These are phyloP conservation scores for Aegilops umbellulata DNA, from an alignment of 176 grass and related monocot genomes.

Conservation along the genomic window DNA sequence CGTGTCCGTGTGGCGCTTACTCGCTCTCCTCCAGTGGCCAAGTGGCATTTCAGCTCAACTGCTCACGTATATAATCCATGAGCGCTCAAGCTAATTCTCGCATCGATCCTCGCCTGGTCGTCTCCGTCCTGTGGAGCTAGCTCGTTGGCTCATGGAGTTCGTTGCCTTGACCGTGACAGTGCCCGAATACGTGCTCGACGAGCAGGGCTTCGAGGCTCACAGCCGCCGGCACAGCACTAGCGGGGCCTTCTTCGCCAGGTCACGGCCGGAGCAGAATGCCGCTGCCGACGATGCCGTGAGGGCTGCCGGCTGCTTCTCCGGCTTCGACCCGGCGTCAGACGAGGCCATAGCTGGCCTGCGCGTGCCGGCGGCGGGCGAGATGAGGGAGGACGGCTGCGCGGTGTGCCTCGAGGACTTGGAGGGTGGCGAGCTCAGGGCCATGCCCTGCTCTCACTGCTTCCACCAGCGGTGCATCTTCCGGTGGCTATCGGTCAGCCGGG, in stretches of 20 bases:
- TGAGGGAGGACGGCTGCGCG: not conserved
- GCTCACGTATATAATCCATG: not conserved
- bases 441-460: constrained; percentile 6
- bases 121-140: not conserved
- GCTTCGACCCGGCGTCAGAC: not conserved
- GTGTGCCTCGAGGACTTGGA: constrained; percentile 4
- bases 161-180: not conserved
- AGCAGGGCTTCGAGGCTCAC: not conserved
- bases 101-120: not conserved
- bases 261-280: not conserved
- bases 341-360: not conserved
- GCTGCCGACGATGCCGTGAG: not conserved
- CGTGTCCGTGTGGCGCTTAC: not conserved
- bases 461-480: not conserved
- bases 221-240: not conserved
- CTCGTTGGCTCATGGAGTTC: not conserved
- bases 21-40: not conserved
- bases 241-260: not conserved
- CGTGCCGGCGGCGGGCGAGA: not conserved
- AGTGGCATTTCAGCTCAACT: not conserved
- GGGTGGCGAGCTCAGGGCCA: constrained; percentile 2
- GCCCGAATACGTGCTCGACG: not conserved
- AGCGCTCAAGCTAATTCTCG: not conserved
- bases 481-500: not conserved
- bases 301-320: not conserved